Base-by-base conservation (phyloP, 495 filamentous ascomycete genomes). In the Lepidopterella palustris region DNA sequence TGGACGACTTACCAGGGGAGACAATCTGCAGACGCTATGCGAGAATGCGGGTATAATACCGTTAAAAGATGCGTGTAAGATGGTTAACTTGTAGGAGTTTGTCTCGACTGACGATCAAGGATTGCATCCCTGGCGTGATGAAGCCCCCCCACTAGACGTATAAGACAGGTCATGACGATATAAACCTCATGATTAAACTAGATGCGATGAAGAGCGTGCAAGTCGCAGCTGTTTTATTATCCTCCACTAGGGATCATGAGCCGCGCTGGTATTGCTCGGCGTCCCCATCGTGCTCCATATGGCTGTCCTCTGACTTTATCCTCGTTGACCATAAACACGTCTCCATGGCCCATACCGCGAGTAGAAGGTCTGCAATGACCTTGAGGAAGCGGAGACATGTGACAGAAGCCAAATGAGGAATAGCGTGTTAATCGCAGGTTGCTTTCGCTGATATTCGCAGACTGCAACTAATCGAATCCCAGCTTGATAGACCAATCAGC, bases 21-120 rank as follows among this genome's bases (percentile, higher is more conserved):
- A 55, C 50, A 61, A 35, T 39, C 59, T 56, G 23, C 40, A 61
- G 40, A 29, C 40, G 53, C 59, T 61, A 40, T 61, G 59, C 25
- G 45, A 61, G 20, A 49, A 61, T 49, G 53, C 49, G 39, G 59
- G 59, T 45, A 61, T 61, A 56, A 51, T 56, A 57, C 59, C 52
- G 47, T 55, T 52, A 56, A n/a, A 56, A 56, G 52, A 56, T 61
- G 26, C 42, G 50, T 35, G 59, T 49, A 56, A 61, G 45, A 42
- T 56, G 26, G 25, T 61, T 4, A 10, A 61, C 39, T 55, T 23
- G 51, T 49, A 56, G n/a, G 18, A 56, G 31, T 20, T 11, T 23
- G 10, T 27, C 53, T 24, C 28, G 59, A 4, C 59, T 56, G 27
- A 61, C 52, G 20, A 29, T 51, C 35, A n/a, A 50, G 59, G 53